Conservation (phyloP, 2,329 filamentous ascomycete species). For the Metarhizium guizhouense region DNA sequence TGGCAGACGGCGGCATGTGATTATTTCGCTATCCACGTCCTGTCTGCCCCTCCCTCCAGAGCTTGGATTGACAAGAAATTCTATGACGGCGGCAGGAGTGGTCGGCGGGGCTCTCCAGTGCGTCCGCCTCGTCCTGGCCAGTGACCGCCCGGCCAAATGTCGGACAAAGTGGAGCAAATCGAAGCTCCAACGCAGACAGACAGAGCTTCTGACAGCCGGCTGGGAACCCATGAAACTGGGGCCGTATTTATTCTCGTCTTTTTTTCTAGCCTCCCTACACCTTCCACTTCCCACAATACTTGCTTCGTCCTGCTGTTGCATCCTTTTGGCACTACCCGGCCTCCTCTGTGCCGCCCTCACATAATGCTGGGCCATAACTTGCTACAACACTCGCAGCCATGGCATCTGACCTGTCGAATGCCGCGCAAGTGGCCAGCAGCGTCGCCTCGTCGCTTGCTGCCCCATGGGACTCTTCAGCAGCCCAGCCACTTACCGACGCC, state of each 20-base stretch:
- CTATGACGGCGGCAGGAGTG: neutral
- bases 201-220: slow-evolving; percentile 3
- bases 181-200: neutral
- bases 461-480: slow-evolving; percentile 20
- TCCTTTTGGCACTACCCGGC: slow-evolving; percentile 9
- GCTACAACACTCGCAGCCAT: slow-evolving; percentile 25
- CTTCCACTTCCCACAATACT: slow-evolving; percentile 7
- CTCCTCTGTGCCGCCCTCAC: slow-evolving; percentile 15
- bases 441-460: slow-evolving; percentile 23
- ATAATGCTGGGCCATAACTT: slow-evolving; percentile 27
- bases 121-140: neutral
- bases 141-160: neutral
- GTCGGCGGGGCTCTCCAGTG: neutral
- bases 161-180: neutral
- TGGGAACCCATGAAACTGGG: slow-evolving; percentile 5
- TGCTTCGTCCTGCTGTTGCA: slow-evolving; percentile 2
- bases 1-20: neutral
- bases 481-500: slow-evolving; percentile 25
- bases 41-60: slow-evolving; percentile 6
- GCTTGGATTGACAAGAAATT: neutral
- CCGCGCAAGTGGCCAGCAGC: slow-evolving; percentile 22
- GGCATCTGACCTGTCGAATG: slow-evolving; percentile 32
- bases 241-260: slow-evolving; percentile 9
- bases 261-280: slow-evolving; percentile 1
- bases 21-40: neutral